Conservation (phyloP, 2,329 filamentous ascomycete genomes). For the Waltergamsia citrina region DNA sequence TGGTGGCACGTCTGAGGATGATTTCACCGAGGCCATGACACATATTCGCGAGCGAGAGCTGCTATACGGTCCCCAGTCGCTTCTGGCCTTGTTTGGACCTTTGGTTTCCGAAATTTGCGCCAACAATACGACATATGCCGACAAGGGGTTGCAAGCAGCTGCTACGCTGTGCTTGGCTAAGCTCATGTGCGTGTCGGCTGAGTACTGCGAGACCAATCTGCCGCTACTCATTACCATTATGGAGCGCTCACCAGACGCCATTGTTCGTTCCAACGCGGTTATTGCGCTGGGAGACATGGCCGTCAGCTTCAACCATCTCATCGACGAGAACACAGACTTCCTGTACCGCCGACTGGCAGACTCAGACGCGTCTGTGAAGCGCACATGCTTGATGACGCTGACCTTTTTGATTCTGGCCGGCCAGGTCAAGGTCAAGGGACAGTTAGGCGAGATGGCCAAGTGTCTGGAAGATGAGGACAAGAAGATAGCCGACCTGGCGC, state of each 20-base stretch:
- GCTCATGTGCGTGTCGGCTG: conserved; percentile 94
- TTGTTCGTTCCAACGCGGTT: conserved; percentile 90
- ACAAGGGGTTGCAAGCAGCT: conserved; percentile 83
- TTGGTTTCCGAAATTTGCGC: conserved; percentile 89
- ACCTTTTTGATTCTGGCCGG: conserved; percentile 95
- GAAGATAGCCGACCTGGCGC: conserved; percentile 81
- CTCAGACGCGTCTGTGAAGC: conserved; percentile 79
- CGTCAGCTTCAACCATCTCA: conserved; percentile 97
- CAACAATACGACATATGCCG: conserved; percentile 86
- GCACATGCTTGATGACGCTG: conserved; percentile 95
- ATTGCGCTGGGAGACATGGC: conserved; percentile 98
- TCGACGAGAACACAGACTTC: conserved; percentile 98
- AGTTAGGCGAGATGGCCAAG: conserved; percentile 98
- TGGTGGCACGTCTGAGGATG: conserved; percentile 89
- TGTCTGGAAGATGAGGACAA: conserved; percentile 95
- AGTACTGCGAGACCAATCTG: conserved; percentile 92
- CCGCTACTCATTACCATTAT: conserved; percentile 95
- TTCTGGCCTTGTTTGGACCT: conserved; percentile 85
- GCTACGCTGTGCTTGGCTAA: conserved; percentile 93
- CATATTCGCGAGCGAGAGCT: conserved; percentile 79
- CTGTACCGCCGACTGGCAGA: conserved; percentile 90
- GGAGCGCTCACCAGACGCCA: conserved; percentile 85
- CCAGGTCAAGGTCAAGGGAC: conserved; percentile 98
- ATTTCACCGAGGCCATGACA: conserved; percentile 79
- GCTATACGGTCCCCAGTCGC: conserved; percentile 70